These are phyloP conservation scores for Metschnikowia vanudenii DNA, from an alignment of 805 yeast genomes.

Conservation along the genomic window DNA sequence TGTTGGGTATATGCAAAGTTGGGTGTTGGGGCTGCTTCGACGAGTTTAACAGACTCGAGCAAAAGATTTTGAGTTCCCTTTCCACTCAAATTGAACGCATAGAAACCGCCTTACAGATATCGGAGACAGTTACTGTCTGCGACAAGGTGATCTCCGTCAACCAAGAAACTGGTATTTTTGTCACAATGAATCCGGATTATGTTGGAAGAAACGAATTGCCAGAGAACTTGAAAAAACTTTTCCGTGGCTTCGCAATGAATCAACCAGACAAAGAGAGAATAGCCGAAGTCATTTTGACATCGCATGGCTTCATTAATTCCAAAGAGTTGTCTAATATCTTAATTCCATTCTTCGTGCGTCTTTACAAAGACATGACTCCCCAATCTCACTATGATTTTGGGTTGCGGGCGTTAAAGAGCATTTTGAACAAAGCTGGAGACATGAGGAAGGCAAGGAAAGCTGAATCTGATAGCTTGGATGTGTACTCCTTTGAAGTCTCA, in stretches of 20 bases:
- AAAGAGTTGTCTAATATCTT: slow-evolving; percentile 43
- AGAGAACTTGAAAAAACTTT: slow-evolving; percentile 77
- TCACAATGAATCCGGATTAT: slow-evolving; percentile 90
- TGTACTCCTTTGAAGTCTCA: slow-evolving; percentile 8
- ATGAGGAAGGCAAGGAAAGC: background rate
- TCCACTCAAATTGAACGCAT: slow-evolving; percentile 76
- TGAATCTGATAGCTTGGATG: background rate
- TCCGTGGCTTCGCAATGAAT: slow-evolving; percentile 71
- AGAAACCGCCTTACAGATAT: slow-evolving; percentile 49
- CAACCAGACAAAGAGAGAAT: slow-evolving; percentile 69
- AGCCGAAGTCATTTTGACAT: slow-evolving; percentile 65
- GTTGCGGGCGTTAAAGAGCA: slow-evolving; percentile 71
- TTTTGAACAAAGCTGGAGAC: slow-evolving; percentile 55
- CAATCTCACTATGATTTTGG: slow-evolving; percentile 92
- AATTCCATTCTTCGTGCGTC: slow-evolving; percentile 51
- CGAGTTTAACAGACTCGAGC: slow-evolving; percentile 82
- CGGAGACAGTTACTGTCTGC: slow-evolving; percentile 37
- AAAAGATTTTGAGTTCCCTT: slow-evolving; percentile 73
- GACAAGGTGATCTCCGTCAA: slow-evolving; percentile 42
- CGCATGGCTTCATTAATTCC: slow-evolving; percentile 66
- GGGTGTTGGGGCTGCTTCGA: slow-evolving; percentile 98
- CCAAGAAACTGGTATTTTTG: slow-evolving; percentile 66
- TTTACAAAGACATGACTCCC: slow-evolving; percentile 41
- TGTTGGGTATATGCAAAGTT: slow-evolving; percentile 74
- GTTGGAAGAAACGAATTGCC: slow-evolving; percentile 82